Evolutionary conservation across 345 rosid genomes (phyloP).

Genomic region (Eucalyptus camaldulensis): DNA sequence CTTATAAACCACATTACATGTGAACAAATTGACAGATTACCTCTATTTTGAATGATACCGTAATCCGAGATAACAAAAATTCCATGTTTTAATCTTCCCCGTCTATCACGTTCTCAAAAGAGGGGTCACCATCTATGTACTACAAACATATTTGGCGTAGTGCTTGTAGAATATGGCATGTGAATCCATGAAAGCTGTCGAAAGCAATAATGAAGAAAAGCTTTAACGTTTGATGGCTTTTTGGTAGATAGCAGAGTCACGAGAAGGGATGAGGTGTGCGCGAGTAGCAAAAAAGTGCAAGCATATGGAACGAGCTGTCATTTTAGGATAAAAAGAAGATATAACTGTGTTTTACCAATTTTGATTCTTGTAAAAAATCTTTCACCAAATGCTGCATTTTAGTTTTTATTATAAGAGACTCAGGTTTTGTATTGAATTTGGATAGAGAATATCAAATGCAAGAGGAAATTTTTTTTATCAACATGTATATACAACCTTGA

Average conservation of each 20-base stretch:
- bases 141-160: background rate
- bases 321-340: background rate
- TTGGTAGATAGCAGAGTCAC: background rate
- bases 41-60: background rate
- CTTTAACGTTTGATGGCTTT: background rate
- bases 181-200: background rate
- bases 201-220: background rate
- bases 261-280: background rate
- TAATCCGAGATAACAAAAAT: background rate
- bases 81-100: background rate
- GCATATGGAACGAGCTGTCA: background rate
- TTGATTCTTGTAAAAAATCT: too few species aligned
- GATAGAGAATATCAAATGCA: too few species aligned
- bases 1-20: background rate
- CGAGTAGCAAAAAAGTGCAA: background rate
- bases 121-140: background rate
- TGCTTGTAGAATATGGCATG: background rate
- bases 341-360: background rate
- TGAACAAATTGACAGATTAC: background rate
- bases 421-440: rapidly evolving
- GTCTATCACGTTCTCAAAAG: background rate
- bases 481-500: rapidly evolving
- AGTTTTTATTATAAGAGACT: too few species aligned
- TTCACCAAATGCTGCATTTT: too few species aligned
- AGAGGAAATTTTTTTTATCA: too few species aligned